Conservation (phyloP, 2,329 filamentous ascomycete species). For the Raffaelea albimanens region DNA sequence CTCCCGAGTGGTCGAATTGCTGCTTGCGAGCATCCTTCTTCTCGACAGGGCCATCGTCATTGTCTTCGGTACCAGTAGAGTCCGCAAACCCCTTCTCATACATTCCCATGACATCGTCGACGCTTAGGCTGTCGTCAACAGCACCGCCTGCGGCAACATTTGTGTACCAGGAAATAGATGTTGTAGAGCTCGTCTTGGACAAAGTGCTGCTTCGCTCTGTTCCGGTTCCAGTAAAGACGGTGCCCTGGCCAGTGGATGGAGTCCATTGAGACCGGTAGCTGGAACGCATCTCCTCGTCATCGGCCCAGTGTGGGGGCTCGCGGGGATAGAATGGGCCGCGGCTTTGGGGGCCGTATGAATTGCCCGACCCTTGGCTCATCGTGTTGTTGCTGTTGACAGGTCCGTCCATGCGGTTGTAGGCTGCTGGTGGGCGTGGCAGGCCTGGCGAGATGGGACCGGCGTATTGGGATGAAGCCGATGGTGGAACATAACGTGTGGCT, state of each 20-base stretch:
- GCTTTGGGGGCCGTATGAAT: slow-evolving; percentile 10
- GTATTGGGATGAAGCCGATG: slow-evolving; percentile 13
- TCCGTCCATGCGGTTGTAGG: slow-evolving; percentile 25
- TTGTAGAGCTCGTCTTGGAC: slow-evolving; percentile 63
- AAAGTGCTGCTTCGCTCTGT: slow-evolving; percentile 76
- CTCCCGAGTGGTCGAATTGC: background rate
- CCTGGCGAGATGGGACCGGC: slow-evolving; percentile 11
- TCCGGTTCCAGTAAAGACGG: slow-evolving; percentile 31
- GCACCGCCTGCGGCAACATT: slow-evolving; percentile 20
- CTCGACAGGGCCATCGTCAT: slow-evolving; percentile 24
- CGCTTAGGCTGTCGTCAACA: slow-evolving; percentile 46
- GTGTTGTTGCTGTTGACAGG: slow-evolving; percentile 1
- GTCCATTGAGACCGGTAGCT: slow-evolving; percentile 49
- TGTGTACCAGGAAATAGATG: slow-evolving; percentile 40
- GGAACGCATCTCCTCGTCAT: slow-evolving; percentile 41
- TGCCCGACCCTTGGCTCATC: background rate
- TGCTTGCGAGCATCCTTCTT: slow-evolving; percentile 2
- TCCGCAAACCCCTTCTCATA: slow-evolving; percentile 56
- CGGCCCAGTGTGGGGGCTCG: background rate
- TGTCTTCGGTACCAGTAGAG: slow-evolving; percentile 35
- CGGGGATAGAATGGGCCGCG: background rate
- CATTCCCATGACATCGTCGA: slow-evolving; percentile 62
- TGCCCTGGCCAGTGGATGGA: slow-evolving; percentile 47
- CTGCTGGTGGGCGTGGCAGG: slow-evolving; percentile 19
- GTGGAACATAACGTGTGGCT: slow-evolving; percentile 17